These are phyloP conservation scores for Licmophora abbreviata DNA, from an alignment of 108 stramenopile species.

Conservation along the genomic window DNA sequence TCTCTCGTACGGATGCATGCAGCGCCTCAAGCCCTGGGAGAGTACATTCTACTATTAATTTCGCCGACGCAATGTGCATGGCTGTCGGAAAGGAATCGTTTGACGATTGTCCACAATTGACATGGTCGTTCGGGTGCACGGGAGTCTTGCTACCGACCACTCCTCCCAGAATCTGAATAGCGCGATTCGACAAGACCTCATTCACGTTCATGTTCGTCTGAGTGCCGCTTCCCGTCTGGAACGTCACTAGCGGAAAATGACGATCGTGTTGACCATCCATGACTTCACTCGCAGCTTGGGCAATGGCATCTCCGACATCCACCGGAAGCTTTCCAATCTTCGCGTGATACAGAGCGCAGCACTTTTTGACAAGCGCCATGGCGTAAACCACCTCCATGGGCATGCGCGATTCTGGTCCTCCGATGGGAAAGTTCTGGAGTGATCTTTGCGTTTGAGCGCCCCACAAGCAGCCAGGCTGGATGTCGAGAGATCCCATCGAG, in stretches of 20 bases:
- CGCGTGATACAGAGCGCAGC: conserved; percentile 82
- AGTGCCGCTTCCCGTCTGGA: conserved; percentile 95
- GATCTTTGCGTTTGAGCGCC: conserved; percentile 95
- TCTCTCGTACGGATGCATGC: conserved; percentile 55
- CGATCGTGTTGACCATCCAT: conserved; percentile 84
- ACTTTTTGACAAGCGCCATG: conserved; percentile 91
- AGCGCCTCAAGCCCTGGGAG: conserved; percentile 77
- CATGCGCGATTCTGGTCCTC: conserved; percentile 87
- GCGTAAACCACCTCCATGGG: conserved; percentile 87
- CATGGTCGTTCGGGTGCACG: conserved; percentile 97
- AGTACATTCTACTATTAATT: conserved; percentile 57
- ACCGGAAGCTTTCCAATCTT: conserved; percentile 54
- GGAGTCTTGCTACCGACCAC: conserved; percentile 82
- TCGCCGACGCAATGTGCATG: conserved; percentile 88
- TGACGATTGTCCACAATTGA: conserved; percentile 93
- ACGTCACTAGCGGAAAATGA: conserved; percentile 95
- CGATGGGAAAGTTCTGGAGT: conserved; percentile 93
- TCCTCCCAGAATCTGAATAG: conserved; percentile 91
- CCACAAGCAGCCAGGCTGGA: conserved; percentile 69
- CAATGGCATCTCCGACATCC: conserved; percentile 70
- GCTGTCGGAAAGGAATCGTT: conserved; percentile 98
- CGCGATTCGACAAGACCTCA: conserved; percentile 95
- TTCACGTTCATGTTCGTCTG: conserved; percentile 99
- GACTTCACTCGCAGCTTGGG: conserved; percentile 86
- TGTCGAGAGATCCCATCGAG: conserved; percentile 65